These are phyloP conservation scores for Apophysomyces trapeziformis DNA, from an alignment of 371 early-diverging fungal genomes.

Conservation along the genomic window DNA sequence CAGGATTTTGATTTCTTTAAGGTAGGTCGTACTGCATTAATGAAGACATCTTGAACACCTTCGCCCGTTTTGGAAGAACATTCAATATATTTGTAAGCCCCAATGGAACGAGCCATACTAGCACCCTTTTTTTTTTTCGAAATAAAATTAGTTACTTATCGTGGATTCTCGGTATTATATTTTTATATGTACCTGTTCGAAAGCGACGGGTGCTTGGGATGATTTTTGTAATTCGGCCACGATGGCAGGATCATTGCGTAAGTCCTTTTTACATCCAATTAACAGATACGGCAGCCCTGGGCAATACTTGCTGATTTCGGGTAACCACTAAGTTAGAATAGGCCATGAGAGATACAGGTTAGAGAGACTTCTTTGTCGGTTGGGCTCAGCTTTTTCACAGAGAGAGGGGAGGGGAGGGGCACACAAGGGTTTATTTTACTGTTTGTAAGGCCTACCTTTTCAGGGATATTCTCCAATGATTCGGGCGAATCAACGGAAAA, in stretches of 20 bases:
- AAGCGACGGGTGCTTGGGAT: constrained; percentile 82
- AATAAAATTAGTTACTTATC: constrained; percentile 11
- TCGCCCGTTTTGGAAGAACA: constrained; percentile 87
- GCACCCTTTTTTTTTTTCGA: constrained; percentile 50
- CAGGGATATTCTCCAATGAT: constrained; percentile 83
- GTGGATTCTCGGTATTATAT: constrained; percentile 65
- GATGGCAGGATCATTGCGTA: constrained; percentile 70
- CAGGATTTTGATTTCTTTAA: constrained; percentile 25
- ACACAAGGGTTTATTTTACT: not conserved
- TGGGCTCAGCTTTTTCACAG: constrained; percentile 6
- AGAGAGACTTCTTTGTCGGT: not conserved
- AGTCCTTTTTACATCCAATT: constrained; percentile 85
- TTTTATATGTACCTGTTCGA: constrained; percentile 49
- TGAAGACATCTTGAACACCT: constrained; percentile 87
- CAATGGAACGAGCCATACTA: constrained; percentile 70
- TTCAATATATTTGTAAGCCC: constrained; percentile 84
- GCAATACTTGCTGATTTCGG: constrained; percentile 81
- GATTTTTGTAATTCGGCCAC: constrained; percentile 70
- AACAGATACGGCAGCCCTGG: constrained; percentile 77
- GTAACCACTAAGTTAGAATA: constrained; percentile 74
- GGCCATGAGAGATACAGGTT: not conserved
- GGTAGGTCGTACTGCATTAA: constrained; percentile 79
- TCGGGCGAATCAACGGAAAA: constrained; percentile 82
- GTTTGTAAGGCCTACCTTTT: constrained; percentile 49
- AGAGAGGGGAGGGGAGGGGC: too few relatives aligned